Percentiles rank a stretch among this genome's conserved stretches.
Conservation (phyloP, 2,329 filamentous ascomycete species). For the Simplicillium sp. region DNA sequence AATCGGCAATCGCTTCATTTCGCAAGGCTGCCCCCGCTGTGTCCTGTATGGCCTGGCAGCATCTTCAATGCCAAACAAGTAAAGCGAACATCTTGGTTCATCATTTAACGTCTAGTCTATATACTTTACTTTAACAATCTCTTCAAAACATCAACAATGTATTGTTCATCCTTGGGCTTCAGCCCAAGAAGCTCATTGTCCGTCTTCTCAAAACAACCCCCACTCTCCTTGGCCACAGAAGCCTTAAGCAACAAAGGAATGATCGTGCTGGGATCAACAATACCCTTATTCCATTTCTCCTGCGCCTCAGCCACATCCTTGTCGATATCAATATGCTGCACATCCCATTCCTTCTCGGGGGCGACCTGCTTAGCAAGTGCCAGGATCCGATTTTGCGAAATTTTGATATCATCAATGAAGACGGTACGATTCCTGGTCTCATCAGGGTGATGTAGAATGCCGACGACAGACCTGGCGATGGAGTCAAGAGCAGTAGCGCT, state of each 20-base stretch:
- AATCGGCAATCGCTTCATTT: no score
- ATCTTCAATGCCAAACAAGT: no score
- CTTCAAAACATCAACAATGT: background rate
- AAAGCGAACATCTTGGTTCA: no score
- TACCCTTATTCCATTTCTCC: background rate
- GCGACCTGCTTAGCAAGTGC: slow-evolving; percentile 37
- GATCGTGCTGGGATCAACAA: background rate
- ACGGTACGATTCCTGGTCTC: slow-evolving; percentile 44
- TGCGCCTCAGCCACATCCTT: background rate
- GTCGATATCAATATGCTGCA: background rate
- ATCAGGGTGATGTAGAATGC: slow-evolving; percentile 35
- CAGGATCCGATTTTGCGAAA: slow-evolving; percentile 35
- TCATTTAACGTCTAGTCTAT: no score
- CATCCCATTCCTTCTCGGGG: slow-evolving; percentile 34
- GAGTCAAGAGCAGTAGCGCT: slow-evolving; percentile 35
- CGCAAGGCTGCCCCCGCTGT: no score
- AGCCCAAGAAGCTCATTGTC: background rate
- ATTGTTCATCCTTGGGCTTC: background rate
- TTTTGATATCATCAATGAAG: slow-evolving; percentile 31
- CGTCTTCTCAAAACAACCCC: background rate
- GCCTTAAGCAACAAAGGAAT: background rate
- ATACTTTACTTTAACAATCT: no score
- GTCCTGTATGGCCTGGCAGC: no score
- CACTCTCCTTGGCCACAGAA: background rate
- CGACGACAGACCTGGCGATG: slow-evolving; percentile 37